A percentile compares a stretch with the other conserved stretches of the same genome.
Conservation (phyloP, 345 rosid genomes). For the Syzygium aqueum region DNA sequence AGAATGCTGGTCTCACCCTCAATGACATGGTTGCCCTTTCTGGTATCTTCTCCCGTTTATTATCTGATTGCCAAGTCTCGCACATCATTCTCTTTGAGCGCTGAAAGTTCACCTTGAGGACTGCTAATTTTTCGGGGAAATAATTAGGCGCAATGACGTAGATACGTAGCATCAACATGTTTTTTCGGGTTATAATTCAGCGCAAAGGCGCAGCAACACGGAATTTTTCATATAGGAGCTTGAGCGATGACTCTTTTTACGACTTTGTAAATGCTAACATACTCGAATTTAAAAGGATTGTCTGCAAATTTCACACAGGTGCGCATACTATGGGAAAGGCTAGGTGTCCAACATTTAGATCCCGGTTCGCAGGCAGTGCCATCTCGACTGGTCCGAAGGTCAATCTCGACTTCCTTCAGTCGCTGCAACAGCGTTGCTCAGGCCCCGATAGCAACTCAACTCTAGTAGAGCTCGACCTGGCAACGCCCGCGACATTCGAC, state of each 20-base stretch:
- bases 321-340: conserved; percentile 84
- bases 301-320: conserved; percentile 17
- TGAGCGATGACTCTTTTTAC: background rate
- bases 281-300: background rate
- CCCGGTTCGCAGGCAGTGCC: conserved; percentile 35
- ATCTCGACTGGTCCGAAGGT: conserved; percentile 21
- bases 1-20: conserved; percentile 60
- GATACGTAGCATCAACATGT: background rate
- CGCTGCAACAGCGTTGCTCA: conserved; percentile 57
- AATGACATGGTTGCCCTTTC: conserved; percentile 73
- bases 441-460: conserved; percentile 8
- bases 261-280: background rate
- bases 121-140: background rate
- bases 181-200: background rate
- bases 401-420: conserved; percentile 49
- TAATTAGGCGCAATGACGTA: background rate
- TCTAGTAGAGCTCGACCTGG: conserved; percentile 57
- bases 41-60: conserved; percentile 19
- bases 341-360: conserved; percentile 55
- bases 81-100: background rate
- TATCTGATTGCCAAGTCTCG: background rate
- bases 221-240: background rate
- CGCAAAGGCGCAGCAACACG: background rate
- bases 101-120: background rate
- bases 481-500: conserved; percentile 69